Evolutionary conservation across 257 asterid genomes (phyloP).

Genomic region (Solanum rostratum): DNA sequence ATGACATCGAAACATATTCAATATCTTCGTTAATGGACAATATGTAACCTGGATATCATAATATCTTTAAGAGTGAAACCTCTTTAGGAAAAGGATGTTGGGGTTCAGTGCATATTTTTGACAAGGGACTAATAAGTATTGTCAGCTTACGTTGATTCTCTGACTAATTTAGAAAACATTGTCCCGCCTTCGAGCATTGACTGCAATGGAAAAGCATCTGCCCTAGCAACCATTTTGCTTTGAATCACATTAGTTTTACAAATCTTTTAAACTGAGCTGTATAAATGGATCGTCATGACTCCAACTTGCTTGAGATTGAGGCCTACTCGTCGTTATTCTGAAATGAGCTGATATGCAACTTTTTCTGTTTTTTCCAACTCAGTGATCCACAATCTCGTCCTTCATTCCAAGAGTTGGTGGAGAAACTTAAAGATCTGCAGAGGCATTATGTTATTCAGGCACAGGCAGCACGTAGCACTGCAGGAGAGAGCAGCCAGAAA

Average conservation of each 20-base stretch:
- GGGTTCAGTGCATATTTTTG: background rate
- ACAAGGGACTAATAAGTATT: background rate
- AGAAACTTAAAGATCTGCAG: conserved; percentile 59
- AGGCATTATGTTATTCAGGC: conserved; percentile 31
- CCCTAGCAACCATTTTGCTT: background rate
- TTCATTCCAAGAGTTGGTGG: conserved; percentile 67
- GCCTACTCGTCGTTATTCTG: background rate
- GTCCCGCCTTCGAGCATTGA: background rate
- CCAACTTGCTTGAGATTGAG: background rate
- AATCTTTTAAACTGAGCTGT: background rate
- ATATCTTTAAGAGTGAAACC: background rate
- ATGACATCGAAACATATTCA: background rate
- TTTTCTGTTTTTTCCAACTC: conserved; percentile 10
- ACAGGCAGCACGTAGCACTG: conserved; percentile 44
- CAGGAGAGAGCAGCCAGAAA: conserved; percentile 36
- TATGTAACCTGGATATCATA: background rate
- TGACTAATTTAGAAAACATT: background rate
- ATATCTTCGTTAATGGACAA: background rate
- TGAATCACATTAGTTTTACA: background rate
- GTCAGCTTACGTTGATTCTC: background rate
- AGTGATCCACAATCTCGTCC: conserved; percentile 78
- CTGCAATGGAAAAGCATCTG: background rate
- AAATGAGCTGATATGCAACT: background rate
- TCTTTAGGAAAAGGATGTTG: background rate
- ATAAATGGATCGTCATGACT: background rate